These are phyloP conservation scores for Pseudogymnoascus destructans DNA, from an alignment of 2,329 filamentous ascomycete genomes.

Conservation along the genomic window DNA sequence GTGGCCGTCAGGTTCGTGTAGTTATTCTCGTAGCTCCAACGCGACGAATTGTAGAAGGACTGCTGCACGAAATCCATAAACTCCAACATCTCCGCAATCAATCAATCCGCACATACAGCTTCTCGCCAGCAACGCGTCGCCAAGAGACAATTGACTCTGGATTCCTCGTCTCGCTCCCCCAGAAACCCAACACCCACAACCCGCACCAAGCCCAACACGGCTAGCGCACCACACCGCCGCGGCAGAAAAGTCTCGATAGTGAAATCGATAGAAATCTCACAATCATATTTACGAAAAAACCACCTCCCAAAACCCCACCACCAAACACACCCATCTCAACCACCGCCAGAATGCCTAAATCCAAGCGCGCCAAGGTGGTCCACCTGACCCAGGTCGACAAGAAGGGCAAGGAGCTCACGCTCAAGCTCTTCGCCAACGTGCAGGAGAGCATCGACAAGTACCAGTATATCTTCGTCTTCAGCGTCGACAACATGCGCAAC, in stretches of 20 bases:
- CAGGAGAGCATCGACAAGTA: constrained; percentile 75
- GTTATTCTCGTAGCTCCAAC: constrained; percentile 86
- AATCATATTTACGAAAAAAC: constrained; percentile 15
- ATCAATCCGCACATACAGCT: not conserved
- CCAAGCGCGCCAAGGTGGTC: constrained; percentile 79
- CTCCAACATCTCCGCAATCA: constrained; percentile 58
- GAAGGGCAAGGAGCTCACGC: constrained; percentile 81
- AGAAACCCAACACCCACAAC: not conserved
- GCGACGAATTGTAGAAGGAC: constrained; percentile 74
- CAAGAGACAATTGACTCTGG: not conserved
- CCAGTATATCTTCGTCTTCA: constrained; percentile 85
- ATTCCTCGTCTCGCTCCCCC: not conserved
- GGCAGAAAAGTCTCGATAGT: constrained; percentile 10
- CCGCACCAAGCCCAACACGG: not conserved
- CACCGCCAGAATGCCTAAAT: constrained; percentile 66
- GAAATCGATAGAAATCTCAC: constrained; percentile 11
- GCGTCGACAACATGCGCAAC: constrained; percentile 96
- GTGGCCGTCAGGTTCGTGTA: constrained; percentile 79
- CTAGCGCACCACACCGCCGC: not conserved
- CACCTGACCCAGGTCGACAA: constrained; percentile 86
- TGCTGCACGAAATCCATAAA: constrained; percentile 96
- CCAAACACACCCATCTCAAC: not conserved
- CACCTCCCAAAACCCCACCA: constrained; percentile 11
- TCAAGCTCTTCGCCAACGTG: constrained; percentile 77
- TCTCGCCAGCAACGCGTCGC: not conserved